A percentile compares a stretch with the other conserved stretches of the same genome.
phyloP scores from a whole-genome alignment of 495 filamentous ascomycete species.

The Melanomma pulvis-pyrius region DNA sequence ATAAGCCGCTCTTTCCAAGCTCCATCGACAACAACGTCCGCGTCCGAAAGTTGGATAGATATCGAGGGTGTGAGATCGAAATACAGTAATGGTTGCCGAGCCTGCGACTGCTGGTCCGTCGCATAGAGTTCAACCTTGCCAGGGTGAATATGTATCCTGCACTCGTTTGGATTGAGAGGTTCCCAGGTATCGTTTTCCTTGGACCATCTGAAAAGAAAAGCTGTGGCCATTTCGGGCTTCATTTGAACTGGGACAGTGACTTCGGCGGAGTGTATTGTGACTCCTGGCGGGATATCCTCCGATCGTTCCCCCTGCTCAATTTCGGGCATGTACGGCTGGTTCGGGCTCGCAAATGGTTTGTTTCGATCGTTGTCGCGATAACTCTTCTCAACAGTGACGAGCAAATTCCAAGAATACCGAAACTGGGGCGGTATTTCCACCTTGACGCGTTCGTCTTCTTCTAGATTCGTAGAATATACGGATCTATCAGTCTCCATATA shows the following conservation, averaged over 20 bases:
- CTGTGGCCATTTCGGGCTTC: conserved; percentile 11
- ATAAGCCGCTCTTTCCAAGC: neutral
- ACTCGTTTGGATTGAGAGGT: neutral
- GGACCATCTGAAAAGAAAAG: conserved; percentile 1
- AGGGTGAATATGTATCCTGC: conserved; percentile 8
- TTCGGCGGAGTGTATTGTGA: conserved; percentile 12
- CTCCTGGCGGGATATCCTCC: no score
- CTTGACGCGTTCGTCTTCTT: neutral
- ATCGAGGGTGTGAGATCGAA: conserved; percentile 9
- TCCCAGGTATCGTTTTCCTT: conserved; percentile 4
- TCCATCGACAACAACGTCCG: no score
- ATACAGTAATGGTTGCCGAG: neutral
- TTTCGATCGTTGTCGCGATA: conserved; percentile 11
- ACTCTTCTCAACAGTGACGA: conserved; percentile 22
- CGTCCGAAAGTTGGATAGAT: no score
- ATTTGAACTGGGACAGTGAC: neutral
- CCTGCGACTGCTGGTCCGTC: neutral
- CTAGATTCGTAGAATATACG: conserved; percentile 13
- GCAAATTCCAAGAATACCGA: conserved; percentile 11
- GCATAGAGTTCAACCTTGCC: conserved; percentile 21
- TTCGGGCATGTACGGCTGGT: neutral
- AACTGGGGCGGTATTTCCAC: conserved; percentile 21
- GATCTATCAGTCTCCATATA: conserved; percentile 23
- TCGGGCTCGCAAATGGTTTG: conserved; percentile 19
- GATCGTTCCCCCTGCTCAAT: neutral